A percentile compares a stretch with the other conserved stretches of the same genome.
These are phyloP conservation scores for Fusarium mundagurra DNA, from an alignment of 2,329 filamentous ascomycete genomes.

Conservation along the genomic window DNA sequence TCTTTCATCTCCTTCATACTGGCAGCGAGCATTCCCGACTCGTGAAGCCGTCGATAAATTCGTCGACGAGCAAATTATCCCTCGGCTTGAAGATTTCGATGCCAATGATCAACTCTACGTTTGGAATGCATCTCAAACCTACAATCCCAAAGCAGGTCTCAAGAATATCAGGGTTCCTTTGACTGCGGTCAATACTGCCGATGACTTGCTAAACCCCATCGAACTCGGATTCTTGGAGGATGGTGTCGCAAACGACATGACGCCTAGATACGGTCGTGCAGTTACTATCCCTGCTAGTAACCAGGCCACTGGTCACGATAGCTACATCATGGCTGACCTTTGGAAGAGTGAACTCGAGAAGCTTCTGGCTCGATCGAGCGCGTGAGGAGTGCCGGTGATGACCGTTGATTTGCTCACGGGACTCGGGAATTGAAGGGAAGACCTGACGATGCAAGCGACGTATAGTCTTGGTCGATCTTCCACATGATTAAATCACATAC, in stretches of 20 bases:
- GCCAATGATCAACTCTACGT: conserved; percentile 25
- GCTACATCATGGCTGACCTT: conserved; percentile 21
- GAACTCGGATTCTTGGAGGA: conserved; percentile 16
- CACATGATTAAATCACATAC: fast-evolving
- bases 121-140: conserved; percentile 17
- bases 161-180: conserved; percentile 15
- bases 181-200: conserved; percentile 22
- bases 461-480: fast-evolving
- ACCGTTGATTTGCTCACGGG: not conserved
- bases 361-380: not conserved
- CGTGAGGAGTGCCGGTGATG: fast-evolving
- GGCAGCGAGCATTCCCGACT: conserved; percentile 5
- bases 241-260: conserved; percentile 2
- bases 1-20: conserved; percentile 17
- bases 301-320: conserved; percentile 10
- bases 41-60: conserved; percentile 2
- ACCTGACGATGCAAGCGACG: not conserved
- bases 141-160: not conserved
- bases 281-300: conserved; percentile 7
- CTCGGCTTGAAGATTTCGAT: not conserved
- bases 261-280: not conserved
- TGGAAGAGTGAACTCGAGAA: conserved; percentile 24
- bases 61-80: conserved; percentile 2
- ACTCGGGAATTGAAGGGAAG: not conserved
- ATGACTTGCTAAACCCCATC: conserved; percentile 18